Conservation (phyloP, 495 filamentous ascomycete species). For the Aspergillus carlsbadensis region DNA sequence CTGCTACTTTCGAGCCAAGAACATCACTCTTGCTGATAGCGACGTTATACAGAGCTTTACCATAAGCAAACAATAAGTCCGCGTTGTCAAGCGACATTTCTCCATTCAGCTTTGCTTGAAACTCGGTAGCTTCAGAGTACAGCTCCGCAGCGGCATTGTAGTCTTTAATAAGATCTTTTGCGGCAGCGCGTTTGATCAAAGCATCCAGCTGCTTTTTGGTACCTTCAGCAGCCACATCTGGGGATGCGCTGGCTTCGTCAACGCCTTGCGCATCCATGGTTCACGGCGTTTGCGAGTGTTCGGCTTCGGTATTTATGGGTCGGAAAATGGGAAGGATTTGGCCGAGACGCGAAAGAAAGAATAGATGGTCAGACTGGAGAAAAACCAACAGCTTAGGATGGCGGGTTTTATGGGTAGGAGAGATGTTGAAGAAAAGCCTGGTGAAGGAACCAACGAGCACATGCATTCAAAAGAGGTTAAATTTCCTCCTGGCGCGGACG, state of each 20-base stretch:
- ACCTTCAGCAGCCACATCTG: conserved; percentile 15
- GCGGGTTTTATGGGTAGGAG: not conserved
- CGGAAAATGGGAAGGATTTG: not conserved
- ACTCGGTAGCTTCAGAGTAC: conserved; percentile 82
- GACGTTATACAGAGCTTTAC: conserved; percentile 86
- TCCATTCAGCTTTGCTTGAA: conserved; percentile 89
- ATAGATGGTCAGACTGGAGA: not conserved
- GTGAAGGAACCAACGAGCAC: no score
- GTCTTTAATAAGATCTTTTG: conserved; percentile 81
- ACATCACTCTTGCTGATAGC: conserved; percentile 94
- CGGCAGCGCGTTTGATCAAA: conserved; percentile 58
- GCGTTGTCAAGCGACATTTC: conserved; percentile 88
- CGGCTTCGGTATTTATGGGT: not conserved
- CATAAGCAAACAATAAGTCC: conserved; percentile 90
- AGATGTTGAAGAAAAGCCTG: not conserved
- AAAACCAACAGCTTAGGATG: not conserved
- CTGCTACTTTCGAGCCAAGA: conserved; percentile 75
- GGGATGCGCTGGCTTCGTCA: conserved; percentile 3
- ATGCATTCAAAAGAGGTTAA: not conserved
- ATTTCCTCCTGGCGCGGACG: not conserved
- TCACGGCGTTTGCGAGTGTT: not conserved
- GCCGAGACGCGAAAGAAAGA: not conserved
- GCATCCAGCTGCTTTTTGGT: conserved; percentile 34
- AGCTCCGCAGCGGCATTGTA: conserved; percentile 79
- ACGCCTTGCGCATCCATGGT: conserved; percentile 25